Conservation (phyloP, 768 basidiomycete genomes). For the Boletus speciosus region DNA sequence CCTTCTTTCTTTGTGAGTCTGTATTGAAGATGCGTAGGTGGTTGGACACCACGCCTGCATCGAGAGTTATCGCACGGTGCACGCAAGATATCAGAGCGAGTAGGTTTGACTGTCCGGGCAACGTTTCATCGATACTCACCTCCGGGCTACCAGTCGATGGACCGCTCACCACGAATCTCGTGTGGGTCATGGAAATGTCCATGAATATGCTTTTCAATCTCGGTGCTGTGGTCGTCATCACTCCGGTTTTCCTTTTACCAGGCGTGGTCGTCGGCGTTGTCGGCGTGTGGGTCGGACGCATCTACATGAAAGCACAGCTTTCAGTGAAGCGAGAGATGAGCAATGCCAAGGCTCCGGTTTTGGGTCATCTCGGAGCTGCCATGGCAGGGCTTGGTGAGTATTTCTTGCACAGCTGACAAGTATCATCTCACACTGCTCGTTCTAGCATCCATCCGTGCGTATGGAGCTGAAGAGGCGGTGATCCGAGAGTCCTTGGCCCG, state of each 20-base stretch:
- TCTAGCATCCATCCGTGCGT: slow-evolving; percentile 20
- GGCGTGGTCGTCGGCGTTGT: not conserved
- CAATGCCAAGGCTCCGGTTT: not conserved
- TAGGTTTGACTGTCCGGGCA: not conserved
- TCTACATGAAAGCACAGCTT: slow-evolving; percentile 1
- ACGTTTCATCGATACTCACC: not conserved
- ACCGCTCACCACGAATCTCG: not conserved
- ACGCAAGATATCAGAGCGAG: slow-evolving; percentile 2
- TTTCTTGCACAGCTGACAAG: not conserved
- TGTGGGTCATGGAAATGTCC: not conserved
- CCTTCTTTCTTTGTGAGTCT: not conserved
- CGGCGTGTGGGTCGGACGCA: not conserved
- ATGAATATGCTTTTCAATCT: slow-evolving; percentile 2
- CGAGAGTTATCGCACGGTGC: not conserved
- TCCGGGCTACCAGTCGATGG: not conserved
- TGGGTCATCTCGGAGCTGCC: slow-evolving; percentile 1
- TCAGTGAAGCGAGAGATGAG: slow-evolving; percentile 6
- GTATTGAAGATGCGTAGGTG: not conserved
- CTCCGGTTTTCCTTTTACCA: not conserved
- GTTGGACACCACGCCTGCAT: not conserved
- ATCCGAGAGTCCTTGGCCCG: slow-evolving; percentile 40
- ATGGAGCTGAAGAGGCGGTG: slow-evolving; percentile 47
- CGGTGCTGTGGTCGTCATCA: not conserved
- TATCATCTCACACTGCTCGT: not conserved
- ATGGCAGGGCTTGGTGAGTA: not conserved